A percentile compares a stretch with the other conserved stretches of the same genome.
phyloP scores from a whole-genome alignment of 768 basidiomycete species.

The Phaffia australis region DNA sequence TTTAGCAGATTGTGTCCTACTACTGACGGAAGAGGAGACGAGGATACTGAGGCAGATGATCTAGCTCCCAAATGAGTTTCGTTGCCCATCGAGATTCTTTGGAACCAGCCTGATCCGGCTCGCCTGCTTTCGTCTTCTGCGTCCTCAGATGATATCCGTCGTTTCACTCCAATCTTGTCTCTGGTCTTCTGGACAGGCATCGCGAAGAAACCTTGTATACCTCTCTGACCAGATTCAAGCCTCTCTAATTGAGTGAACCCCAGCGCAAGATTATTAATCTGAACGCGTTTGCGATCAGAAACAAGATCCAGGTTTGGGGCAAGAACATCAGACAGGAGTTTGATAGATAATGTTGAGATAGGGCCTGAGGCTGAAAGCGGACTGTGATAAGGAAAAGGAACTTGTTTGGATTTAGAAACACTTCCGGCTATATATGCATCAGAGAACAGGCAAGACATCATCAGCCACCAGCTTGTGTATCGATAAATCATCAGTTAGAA shows the following conservation, averaged over 20 bases:
- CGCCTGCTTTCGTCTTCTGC: background rate
- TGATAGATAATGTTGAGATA: slow-evolving; percentile 63
- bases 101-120: background rate
- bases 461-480: background rate
- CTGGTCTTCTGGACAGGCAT: background rate
- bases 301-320: slow-evolving; percentile 38
- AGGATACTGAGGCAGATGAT: background rate
- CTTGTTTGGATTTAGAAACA: slow-evolving; percentile 58
- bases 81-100: background rate
- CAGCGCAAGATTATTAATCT: slow-evolving; percentile 61
- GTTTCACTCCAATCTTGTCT: too few relatives aligned
- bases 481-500: background rate
- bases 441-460: background rate
- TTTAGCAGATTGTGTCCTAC: background rate
- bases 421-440: background rate
- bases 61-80: background rate
- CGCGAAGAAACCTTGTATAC: slow-evolving; percentile 73
- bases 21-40: background rate
- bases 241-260: slow-evolving; percentile 68
- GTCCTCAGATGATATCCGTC: background rate
- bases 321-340: slow-evolving; percentile 78
- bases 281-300: slow-evolving; percentile 43
- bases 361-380: slow-evolving; percentile 58
- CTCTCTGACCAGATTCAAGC: slow-evolving; percentile 65
- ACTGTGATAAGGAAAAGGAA: slow-evolving; percentile 70